These are phyloP conservation scores for Kluyveromyces wickerhamii DNA, from an alignment of 805 yeast species.

Conservation along the genomic window DNA sequence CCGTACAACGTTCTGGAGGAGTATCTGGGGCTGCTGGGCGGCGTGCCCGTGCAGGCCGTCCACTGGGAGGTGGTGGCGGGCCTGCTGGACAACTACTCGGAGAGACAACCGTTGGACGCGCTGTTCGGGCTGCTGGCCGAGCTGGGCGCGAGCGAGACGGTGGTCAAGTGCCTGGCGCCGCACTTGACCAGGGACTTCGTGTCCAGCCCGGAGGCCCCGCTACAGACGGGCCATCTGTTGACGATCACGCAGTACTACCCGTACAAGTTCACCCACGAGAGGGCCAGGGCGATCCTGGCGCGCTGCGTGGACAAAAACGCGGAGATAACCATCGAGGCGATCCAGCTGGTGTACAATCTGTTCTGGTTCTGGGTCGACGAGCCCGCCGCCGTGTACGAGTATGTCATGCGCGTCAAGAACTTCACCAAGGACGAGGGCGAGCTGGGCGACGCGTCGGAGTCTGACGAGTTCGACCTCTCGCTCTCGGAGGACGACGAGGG, in stretches of 20 bases:
- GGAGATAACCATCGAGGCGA: neutral
- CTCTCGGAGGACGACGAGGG: slow-evolving; percentile 4
- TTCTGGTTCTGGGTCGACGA: slow-evolving; percentile 1
- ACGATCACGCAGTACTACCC: neutral
- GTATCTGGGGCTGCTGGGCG: neutral
- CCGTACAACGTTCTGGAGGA: neutral
- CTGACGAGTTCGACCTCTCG: slow-evolving; percentile 5
- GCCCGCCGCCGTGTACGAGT: neutral
- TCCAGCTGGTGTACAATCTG: neutral
- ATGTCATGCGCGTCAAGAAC: neutral
- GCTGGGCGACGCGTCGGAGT: slow-evolving; percentile 3
- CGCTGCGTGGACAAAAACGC: neutral
- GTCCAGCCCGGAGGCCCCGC: neutral
- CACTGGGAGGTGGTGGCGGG: slow-evolving; percentile 2
- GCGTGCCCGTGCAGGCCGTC: neutral
- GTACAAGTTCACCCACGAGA: slow-evolving; percentile 1
- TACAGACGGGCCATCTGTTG: neutral
- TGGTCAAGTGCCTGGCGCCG: slow-evolving; percentile 1
- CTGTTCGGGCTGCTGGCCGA: neutral
- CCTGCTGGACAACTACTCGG: slow-evolving; percentile 1
- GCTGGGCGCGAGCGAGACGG: neutral
- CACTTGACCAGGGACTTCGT: neutral
- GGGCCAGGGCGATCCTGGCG: neutral
- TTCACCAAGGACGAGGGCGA: slow-evolving; percentile 4
- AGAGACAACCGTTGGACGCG: slow-evolving; percentile 1